These are phyloP conservation scores for Ilyonectria robusta DNA, from an alignment of 2,329 filamentous ascomycete species.

Conservation along the genomic window DNA sequence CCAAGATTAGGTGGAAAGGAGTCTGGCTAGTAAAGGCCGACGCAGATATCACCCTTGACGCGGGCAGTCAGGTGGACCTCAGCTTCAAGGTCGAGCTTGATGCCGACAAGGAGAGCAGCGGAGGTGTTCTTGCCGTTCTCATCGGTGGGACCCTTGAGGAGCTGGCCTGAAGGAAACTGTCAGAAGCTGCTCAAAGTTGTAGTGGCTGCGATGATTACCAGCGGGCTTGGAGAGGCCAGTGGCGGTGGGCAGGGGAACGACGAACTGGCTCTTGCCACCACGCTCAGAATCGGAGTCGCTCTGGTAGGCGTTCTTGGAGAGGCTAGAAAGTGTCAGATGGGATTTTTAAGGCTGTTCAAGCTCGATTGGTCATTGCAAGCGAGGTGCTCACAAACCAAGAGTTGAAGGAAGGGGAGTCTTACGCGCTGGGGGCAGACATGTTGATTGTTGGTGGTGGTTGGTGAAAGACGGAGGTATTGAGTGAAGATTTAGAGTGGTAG, in stretches of 20 bases:
- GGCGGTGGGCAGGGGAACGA: slow-evolving; percentile 49
- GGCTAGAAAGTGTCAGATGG: slow-evolving; percentile 34
- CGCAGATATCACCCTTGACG: slow-evolving; percentile 73
- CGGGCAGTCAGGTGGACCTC: slow-evolving; percentile 74
- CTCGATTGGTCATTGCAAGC: slow-evolving; percentile 21
- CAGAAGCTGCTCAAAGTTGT: not conserved
- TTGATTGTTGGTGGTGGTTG: slow-evolving; percentile 36
- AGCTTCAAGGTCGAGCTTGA: slow-evolving; percentile 75
- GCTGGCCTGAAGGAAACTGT: slow-evolving; percentile 57
- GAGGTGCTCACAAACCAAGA: slow-evolving; percentile 1
- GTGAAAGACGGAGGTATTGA: slow-evolving; percentile 31
- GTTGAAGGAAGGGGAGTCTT: slow-evolving; percentile 29
- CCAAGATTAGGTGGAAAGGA: not conserved
- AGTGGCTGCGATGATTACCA: slow-evolving; percentile 38
- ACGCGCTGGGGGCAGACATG: slow-evolving; percentile 47
- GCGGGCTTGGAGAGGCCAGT: slow-evolving; percentile 54
- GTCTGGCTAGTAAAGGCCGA: slow-evolving; percentile 52
- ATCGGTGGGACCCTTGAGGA: slow-evolving; percentile 70
- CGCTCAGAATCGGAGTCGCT: slow-evolving; percentile 46
- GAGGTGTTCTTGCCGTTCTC: slow-evolving; percentile 70
- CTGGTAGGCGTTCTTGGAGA: slow-evolving; percentile 47
- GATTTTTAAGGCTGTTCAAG: not conserved
- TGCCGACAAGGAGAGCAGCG: slow-evolving; percentile 71
- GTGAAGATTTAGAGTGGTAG: slow-evolving; percentile 36
- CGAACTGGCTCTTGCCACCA: slow-evolving; percentile 44